Base-by-base conservation (phyloP, 192 early-diverging fungal genomes). In the Thoreauomyces humboldtii region DNA sequence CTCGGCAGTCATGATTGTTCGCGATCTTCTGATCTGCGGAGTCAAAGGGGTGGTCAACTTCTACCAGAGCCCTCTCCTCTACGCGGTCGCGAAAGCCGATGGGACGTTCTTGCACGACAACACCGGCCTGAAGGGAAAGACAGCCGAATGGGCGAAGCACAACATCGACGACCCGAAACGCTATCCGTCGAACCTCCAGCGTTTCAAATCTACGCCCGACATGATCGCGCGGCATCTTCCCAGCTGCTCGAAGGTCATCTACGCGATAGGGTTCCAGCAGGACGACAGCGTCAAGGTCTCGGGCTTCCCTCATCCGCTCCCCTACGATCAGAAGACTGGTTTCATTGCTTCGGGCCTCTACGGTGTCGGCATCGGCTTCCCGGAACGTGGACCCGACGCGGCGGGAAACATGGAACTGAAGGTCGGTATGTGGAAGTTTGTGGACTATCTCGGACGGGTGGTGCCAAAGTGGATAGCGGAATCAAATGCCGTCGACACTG, bases 1-100 rank as follows among this genome's bases (percentile, higher is more conserved):
- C 51, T 61, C 55, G 21, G 62, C 62, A 14, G 58, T 63, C 2
- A 63, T 63, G 62, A 63, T 63, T 58, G 62, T 61, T 19, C 62
- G 62, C n/a, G 62, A 63, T 27, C 50, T 63, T 29, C 51, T 63
- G 7, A n/a, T 19, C 7, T 17, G 17, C 19, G 17, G 19, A 17
- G 42, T 50, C 22, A 12, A 7, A 15, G 35, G 58, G 19, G 51
- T 59, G 24, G 50, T 63, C 24, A 58, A 63, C 62, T 28, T 63
- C 31, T 59, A 63, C 51, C 52, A 25, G 28, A 19, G 21, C 19
- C 44, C 44, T 9, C n/a, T 54, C n/a, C 14, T 61, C 42, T 61
- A 61, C 27, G 37, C 37, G 7, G 42, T 15, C 9, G 14, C 12
- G 7, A 14, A 48, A 24, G 14, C 19, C 19, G 29, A 36, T 50